These are phyloP conservation scores for Clavispora phyllophila DNA, from an alignment of 805 yeast genomes.

Conservation along the genomic window DNA sequence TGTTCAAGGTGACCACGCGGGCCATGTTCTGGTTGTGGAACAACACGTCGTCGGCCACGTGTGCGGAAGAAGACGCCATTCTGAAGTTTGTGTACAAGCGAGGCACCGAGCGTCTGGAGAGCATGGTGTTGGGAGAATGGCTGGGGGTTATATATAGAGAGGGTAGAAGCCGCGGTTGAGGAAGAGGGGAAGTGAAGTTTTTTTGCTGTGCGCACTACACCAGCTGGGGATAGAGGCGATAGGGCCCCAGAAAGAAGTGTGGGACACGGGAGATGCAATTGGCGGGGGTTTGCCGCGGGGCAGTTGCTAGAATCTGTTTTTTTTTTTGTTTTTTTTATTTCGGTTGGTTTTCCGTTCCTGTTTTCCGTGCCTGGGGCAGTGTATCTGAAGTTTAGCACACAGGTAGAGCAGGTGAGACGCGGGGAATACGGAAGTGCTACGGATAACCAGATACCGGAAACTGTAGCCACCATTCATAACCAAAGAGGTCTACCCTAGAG, in stretches of 20 bases:
- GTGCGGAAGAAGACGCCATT: slow-evolving; percentile 16
- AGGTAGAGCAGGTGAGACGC: no score
- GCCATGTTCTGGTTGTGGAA: slow-evolving; percentile 60
- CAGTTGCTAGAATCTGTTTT: no score
- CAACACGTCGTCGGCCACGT: slow-evolving; percentile 50
- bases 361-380: no score
- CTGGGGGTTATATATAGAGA: slow-evolving; percentile 11
- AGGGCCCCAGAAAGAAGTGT: neutral
- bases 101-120: slow-evolving; percentile 7
- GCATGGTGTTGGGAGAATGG: slow-evolving; percentile 9
- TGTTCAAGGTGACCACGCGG: slow-evolving; percentile 69
- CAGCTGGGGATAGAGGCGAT: neutral
- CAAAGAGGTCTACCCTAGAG: no score
- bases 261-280: neutral
- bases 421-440: no score
- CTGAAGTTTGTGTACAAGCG: slow-evolving; percentile 9
- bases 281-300: no score
- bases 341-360: no score
- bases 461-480: no score
- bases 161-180: slow-evolving; percentile 6
- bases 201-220: slow-evolving; percentile 1
- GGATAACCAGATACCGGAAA: no score
- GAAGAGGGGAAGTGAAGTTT: slow-evolving; percentile 5
- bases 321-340: no score
- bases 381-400: no score